These are phyloP conservation scores for Moesziomyces antarcticus DNA, from an alignment of 1,284 basidiomycete genomes.

Conservation along the genomic window DNA sequence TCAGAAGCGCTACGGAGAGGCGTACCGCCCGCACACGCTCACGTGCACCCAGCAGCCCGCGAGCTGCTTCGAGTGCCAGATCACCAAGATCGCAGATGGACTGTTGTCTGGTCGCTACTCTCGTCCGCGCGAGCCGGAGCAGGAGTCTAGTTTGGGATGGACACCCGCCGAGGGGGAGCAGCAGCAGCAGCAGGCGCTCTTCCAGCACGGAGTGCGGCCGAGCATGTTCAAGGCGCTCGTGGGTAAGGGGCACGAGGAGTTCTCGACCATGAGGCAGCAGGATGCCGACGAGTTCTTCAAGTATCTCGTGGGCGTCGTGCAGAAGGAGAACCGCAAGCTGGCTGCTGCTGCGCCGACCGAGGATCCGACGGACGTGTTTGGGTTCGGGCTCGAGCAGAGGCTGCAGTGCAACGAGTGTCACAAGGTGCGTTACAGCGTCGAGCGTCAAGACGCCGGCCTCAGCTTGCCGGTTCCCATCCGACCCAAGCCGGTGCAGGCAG, in stretches of 20 bases:
- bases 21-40: slow-evolving; percentile 74
- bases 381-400: slow-evolving; percentile 78
- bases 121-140: slow-evolving; percentile 70
- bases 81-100: slow-evolving; percentile 91
- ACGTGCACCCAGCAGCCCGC: slow-evolving; percentile 80
- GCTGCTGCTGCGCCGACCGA: slow-evolving; percentile 9
- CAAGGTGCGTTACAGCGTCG: slow-evolving; percentile 88
- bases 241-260: slow-evolving; percentile 92
- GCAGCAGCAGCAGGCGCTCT: slow-evolving; percentile 66
- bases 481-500: slow-evolving; percentile 10
- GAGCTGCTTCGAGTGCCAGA: slow-evolving; percentile 91
- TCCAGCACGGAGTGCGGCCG: slow-evolving; percentile 88
- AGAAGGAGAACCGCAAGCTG: slow-evolving; percentile 67
- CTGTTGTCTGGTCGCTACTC: slow-evolving; percentile 92
- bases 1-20: slow-evolving; percentile 77
- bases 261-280: slow-evolving; percentile 95
- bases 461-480: slow-evolving; percentile 79
- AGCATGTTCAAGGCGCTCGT: slow-evolving; percentile 87
- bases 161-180: slow-evolving; percentile 7
- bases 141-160: slow-evolving; percentile 12
- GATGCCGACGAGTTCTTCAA: slow-evolving; percentile 95
- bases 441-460: slow-evolving; percentile 78
- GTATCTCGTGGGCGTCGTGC: slow-evolving; percentile 79
- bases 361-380: slow-evolving; percentile 78
- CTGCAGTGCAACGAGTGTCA: slow-evolving; percentile 78